Percentiles rank a stretch among this genome's conserved stretches.
Evolutionary conservation across 352 stramenopile species (phyloP).

Genomic region (Blastocystis sp.): DNA sequence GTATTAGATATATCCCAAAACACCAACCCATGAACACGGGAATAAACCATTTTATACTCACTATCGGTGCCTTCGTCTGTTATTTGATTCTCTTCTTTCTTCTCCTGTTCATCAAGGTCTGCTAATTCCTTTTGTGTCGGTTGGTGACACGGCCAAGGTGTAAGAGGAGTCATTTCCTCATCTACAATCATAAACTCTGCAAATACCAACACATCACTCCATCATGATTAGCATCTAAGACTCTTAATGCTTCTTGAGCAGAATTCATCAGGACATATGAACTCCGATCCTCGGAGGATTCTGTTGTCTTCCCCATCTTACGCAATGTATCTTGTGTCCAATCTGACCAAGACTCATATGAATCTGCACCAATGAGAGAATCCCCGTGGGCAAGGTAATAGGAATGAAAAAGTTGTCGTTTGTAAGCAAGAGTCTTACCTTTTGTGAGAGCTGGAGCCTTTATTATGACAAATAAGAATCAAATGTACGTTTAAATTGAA

Average conservation of each 20-base stretch:
- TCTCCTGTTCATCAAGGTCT: neutral
- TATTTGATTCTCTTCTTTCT: neutral
- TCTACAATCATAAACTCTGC: neutral
- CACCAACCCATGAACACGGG: slow-evolving; percentile 24
- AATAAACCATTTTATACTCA: slow-evolving; percentile 57
- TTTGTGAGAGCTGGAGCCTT: neutral
- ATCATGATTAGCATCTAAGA: neutral
- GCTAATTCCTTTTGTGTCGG: slow-evolving; percentile 18
- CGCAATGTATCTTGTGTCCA: neutral
- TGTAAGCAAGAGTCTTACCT: neutral
- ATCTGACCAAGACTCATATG: slow-evolving; percentile 13
- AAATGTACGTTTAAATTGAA: slow-evolving; percentile 33
- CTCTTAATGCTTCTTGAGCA: neutral
- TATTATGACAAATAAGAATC: neutral
- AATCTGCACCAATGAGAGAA: neutral
- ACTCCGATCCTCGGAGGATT: neutral
- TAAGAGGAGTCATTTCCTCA: neutral
- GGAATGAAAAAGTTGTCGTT: slow-evolving; percentile 34
- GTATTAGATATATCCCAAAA: neutral
- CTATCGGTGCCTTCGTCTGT: neutral
- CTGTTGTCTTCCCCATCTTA: neutral
- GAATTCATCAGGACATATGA: neutral
- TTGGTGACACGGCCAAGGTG: slow-evolving; percentile 22
- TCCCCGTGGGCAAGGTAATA: neutral
- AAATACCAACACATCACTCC: neutral